Evolutionary conservation across 192 early-diverging fungal genomes (phyloP).

Genomic region (Backusella morwellensis): DNA sequence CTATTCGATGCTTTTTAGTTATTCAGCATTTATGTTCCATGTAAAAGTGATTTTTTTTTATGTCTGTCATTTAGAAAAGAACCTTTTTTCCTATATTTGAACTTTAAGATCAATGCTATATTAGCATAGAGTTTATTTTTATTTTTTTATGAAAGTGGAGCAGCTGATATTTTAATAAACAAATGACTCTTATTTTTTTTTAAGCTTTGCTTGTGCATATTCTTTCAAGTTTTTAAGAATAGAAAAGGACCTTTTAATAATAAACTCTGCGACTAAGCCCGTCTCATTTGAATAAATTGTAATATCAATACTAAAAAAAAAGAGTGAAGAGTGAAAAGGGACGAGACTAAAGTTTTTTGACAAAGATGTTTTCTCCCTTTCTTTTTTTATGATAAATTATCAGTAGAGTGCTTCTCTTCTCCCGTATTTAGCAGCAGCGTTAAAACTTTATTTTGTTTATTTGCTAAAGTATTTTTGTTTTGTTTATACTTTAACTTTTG

Average conservation of each 20-base stretch:
- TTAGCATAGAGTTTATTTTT: not conserved
- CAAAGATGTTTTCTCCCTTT: no score
- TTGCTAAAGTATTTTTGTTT: not conserved
- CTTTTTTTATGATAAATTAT: not conserved
- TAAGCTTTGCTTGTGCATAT: not conserved
- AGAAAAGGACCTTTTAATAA: not conserved
- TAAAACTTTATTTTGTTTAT: not conserved
- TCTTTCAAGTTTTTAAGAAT: not conserved
- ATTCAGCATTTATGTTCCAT: no score
- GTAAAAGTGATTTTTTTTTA: no score
- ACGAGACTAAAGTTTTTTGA: no score
- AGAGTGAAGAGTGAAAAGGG: no score
- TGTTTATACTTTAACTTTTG: not conserved
- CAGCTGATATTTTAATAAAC: not conserved
- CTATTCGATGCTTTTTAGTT: not conserved
- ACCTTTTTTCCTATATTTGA: not conserved
- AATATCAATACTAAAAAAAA: no score
- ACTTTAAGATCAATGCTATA: not conserved
- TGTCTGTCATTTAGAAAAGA: not conserved
- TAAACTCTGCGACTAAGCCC: not conserved
- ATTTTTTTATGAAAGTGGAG: not conserved
- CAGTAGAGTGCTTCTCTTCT: not conserved
- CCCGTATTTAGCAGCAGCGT: not conserved
- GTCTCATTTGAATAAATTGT: no score
- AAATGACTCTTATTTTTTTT: not conserved